phyloP scores from a whole-genome alignment of 148 eudicot species.

The Pharnaceum exiguum region DNA sequence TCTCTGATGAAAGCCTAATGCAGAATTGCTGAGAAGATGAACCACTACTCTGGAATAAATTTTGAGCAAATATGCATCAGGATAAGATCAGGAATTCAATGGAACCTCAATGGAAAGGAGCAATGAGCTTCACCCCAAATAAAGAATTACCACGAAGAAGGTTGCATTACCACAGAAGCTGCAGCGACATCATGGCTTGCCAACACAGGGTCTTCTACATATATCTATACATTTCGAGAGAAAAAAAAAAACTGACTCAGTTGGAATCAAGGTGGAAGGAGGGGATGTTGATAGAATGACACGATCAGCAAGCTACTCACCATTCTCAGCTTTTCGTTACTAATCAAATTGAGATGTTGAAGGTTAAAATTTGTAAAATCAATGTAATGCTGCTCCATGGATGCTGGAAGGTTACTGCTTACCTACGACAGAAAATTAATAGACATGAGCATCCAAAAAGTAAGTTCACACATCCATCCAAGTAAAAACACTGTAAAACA shows the following conservation, averaged over 20 bases:
- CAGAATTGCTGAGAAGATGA: constrained; percentile 47
- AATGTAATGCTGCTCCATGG: constrained; percentile 19
- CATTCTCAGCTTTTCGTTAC: constrained; percentile 40
- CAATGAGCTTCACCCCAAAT: constrained; percentile 5
- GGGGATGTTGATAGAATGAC: not conserved
- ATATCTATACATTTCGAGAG: constrained; percentile 36
- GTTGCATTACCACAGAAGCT: constrained; percentile 60
- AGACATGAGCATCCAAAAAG: not conserved
- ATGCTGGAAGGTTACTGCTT: constrained; percentile 31
- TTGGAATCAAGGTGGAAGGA: too few relatives aligned
- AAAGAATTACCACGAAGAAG: constrained; percentile 51
- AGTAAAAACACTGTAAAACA: not conserved
- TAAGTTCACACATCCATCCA: not conserved
- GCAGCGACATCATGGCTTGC: constrained; percentile 24
- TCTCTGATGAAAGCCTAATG: constrained; percentile 51
- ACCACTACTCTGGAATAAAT: constrained; percentile 43
- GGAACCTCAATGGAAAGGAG: constrained; percentile 3
- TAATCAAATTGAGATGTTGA: constrained; percentile 33
- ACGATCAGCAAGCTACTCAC: constrained; percentile 31
- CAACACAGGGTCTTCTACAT: constrained; percentile 32
- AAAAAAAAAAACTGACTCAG: not conserved
- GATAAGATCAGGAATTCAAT: not conserved
- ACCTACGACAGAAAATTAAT: constrained; percentile 36
- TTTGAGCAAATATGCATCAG: constrained; percentile 9
- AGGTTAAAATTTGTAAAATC: constrained; percentile 32